Evolutionary conservation across 164 flowering plant genomes (phyloP).

Genomic region (Houttuynia cordata): DNA sequence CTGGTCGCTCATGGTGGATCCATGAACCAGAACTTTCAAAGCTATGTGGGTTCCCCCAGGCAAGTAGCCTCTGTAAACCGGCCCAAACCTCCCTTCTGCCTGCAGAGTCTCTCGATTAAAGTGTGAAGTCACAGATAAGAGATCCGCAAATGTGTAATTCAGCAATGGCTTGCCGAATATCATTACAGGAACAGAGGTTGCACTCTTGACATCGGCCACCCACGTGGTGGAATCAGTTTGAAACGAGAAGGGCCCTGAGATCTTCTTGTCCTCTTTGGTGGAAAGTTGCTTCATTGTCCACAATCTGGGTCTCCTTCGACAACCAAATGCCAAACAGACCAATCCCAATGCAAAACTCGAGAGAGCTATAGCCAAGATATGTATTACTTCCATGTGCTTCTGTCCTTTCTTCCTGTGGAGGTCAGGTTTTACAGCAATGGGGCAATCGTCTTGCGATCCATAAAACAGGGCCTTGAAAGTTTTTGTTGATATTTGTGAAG

Average conservation of each 20-base stretch:
- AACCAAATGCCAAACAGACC: slow-evolving; percentile 53
- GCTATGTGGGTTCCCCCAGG: slow-evolving; percentile 91
- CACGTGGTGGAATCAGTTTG: slow-evolving; percentile 85
- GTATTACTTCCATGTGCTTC: slow-evolving; percentile 18
- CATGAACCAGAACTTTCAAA: slow-evolving; percentile 72
- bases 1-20: slow-evolving; percentile 60
- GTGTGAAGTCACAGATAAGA: slow-evolving; percentile 75
- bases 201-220: slow-evolving; percentile 84
- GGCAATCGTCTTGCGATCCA: slow-evolving; percentile 13
- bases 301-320: slow-evolving; percentile 54
- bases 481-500: slow-evolving; percentile 6
- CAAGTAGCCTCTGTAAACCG: slow-evolving; percentile 72
- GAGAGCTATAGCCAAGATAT: slow-evolving; percentile 41
- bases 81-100: slow-evolving; percentile 84
- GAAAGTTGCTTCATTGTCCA: slow-evolving; percentile 52
- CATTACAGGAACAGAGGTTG: slow-evolving; percentile 62
- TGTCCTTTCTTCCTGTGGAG: slow-evolving; percentile 17
- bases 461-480: slow-evolving; percentile 7
- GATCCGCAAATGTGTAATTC: slow-evolving; percentile 75
- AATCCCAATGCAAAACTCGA: slow-evolving; percentile 46
- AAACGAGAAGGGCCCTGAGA: slow-evolving; percentile 82
- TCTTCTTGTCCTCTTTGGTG: slow-evolving; percentile 49
- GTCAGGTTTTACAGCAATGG: slow-evolving; percentile 17
- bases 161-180: slow-evolving; percentile 84
- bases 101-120: slow-evolving; percentile 66